These are phyloP conservation scores for Cyanophora paradoxa DNA, from an alignment of 78 protist species.

Conservation along the genomic window DNA sequence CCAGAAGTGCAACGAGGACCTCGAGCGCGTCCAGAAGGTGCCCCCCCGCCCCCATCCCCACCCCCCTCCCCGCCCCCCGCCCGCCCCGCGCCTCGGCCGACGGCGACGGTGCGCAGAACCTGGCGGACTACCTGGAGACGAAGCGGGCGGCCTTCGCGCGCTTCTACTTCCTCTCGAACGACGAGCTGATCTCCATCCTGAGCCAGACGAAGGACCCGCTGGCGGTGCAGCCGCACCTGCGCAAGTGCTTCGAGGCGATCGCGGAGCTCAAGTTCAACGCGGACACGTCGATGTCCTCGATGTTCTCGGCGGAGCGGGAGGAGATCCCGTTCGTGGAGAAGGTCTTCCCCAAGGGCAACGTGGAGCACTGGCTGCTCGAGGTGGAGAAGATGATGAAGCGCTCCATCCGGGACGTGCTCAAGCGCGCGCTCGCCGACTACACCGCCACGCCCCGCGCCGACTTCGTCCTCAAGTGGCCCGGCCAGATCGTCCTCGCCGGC, in stretches of 20 bases:
- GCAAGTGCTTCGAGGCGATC: conserved; percentile 44
- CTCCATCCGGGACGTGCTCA: neutral
- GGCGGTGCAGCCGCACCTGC: conserved; percentile 39
- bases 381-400: conserved; percentile 28
- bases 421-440: conserved; percentile 11
- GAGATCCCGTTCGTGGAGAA: neutral
- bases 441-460: neutral
- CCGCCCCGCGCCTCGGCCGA: too few relatives aligned
- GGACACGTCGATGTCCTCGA: conserved; percentile 26
- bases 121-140: conserved; percentile 51
- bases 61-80: neutral
- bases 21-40: conserved; percentile 52
- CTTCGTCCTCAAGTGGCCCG: conserved; percentile 4
- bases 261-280: neutral
- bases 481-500: conserved; percentile 17
- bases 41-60: conserved; percentile 52
- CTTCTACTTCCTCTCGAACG: conserved; percentile 61
- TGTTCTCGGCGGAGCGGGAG: conserved; percentile 42
- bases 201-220: conserved; percentile 35
- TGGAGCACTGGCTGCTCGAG: conserved; percentile 34
- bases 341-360: conserved; percentile 33
- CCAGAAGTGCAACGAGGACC: conserved; percentile 4
- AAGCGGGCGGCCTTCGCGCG: conserved; percentile 62
- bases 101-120: too few relatives aligned
- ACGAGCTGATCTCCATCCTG: conserved; percentile 53